Conservation (phyloP, 352 stramenopile species). For the Phytophthora constricta region DNA sequence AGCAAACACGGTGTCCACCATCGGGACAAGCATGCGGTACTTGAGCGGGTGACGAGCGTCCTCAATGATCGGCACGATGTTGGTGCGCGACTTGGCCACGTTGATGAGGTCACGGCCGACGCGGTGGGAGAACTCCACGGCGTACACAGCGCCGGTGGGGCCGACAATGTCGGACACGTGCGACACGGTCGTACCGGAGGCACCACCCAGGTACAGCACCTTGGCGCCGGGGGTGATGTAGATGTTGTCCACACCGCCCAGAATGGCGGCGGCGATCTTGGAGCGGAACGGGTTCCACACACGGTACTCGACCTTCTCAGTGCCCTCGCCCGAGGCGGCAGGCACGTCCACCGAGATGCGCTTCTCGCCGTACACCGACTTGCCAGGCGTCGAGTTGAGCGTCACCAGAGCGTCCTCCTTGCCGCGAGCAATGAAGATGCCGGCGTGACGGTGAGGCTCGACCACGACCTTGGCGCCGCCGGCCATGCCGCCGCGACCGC, state of each 20-base stretch:
- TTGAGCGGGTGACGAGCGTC: conserved; percentile 98
- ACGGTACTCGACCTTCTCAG: conserved; percentile 99
- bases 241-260: conserved; percentile 99
- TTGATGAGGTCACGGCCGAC: conserved; percentile 99
- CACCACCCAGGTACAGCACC: conserved; percentile 99
- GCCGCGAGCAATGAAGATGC: conserved; percentile 98
- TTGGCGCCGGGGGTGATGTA: conserved; percentile 98
- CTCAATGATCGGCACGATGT: conserved; percentile 99
- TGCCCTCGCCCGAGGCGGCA: conserved; percentile 85
- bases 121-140: conserved; percentile 99
- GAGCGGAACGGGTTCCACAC: conserved; percentile 99
- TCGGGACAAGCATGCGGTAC: conserved; percentile 99
- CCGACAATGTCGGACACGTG: conserved; percentile 99
- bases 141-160: conserved; percentile 97
- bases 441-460: conserved; percentile 98
- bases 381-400: conserved; percentile 98
- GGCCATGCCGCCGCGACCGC: conserved; percentile 91
- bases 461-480: conserved; percentile 97
- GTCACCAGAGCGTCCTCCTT: conserved; percentile 99
- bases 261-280: conserved; percentile 98
- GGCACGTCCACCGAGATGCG: conserved; percentile 98
- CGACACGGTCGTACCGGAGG: conserved; percentile 98
- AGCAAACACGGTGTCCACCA: conserved; percentile 99
- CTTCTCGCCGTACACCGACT: conserved; percentile 99
- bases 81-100: conserved; percentile 98